Base-by-base conservation (phyloP, 164 flowering plant genomes). In the Dillenia suffruticosa region DNA sequence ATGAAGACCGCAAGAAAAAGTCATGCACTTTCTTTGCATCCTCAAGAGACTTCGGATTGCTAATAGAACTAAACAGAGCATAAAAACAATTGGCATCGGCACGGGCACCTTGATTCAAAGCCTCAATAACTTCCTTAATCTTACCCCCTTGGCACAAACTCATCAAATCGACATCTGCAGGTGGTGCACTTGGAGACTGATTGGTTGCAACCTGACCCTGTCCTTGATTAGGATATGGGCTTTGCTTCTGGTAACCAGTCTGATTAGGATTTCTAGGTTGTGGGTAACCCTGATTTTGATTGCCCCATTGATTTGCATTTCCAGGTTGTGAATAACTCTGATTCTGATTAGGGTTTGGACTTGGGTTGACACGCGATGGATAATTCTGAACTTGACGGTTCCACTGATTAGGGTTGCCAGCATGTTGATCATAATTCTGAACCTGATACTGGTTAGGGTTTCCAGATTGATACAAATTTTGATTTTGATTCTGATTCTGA, bases 11-110 rank as follows among this genome's bases (percentile, higher is more conserved):
- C 67, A 84, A 53, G 53, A 87, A 79, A 68, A 66, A 83, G 63
- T 86, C 90, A 53, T 90, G 92, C 45, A 86, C 82, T 45, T 76
- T 84, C 51, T 83, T 90, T 2, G 85, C 91, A 56, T 82, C 78
- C 58, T 85, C 96, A 19, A 66, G 56, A 9, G 66, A 68, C 69
- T 84, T 83, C 5, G 79, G 50, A 5, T 76, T 74, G 54, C 57
- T 81, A 60, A 87, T 84, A 43, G 65, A 67, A 45, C 66, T 70
- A 69, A 90, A 71, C 56, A 90, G 67, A 15, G 64, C 49, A 54
- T 46, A 43, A 52, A 90, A 79, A 26, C 84, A 75, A 54, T 77
- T 66, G 8, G 72, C 79, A 60, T 84, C 86, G 5, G 84, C 79
- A 14, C 45, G 67, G 53, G 70, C 84, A 9, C 96, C 96, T 48